Evolutionary conservation across 2,329 filamentous ascomycete genomes (phyloP).

Genomic region (Thielaviopsis ethacetica): DNA sequence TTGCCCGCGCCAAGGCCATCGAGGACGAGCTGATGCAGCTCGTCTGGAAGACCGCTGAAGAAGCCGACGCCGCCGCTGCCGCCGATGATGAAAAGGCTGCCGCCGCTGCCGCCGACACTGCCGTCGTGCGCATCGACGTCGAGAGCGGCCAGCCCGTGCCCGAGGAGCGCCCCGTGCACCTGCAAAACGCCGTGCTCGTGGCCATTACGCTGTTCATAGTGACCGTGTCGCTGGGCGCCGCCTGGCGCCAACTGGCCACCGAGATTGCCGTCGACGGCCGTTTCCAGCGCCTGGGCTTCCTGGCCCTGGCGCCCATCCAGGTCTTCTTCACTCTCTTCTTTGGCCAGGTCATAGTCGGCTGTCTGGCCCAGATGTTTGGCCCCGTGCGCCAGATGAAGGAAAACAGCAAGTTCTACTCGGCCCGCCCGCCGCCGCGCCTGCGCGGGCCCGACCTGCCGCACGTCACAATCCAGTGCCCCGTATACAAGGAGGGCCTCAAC

Average conservation of each 20-base stretch:
- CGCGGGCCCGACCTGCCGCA: constrained; percentile 44
- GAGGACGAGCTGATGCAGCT: constrained; percentile 64
- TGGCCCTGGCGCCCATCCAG: constrained; percentile 52
- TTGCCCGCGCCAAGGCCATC: constrained; percentile 53
- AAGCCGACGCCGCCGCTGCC: constrained; percentile 28
- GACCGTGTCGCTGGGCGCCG: constrained; percentile 49
- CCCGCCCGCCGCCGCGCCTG: constrained; percentile 47
- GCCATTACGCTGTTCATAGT: constrained; percentile 50
- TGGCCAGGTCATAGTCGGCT: constrained; percentile 60
- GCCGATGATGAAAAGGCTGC: constrained; percentile 25
- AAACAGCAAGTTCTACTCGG: constrained; percentile 75
- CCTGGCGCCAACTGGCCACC: constrained; percentile 51
- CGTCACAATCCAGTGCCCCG: constrained; percentile 70
- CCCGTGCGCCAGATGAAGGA: constrained; percentile 54
- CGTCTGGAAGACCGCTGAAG: constrained; percentile 49
- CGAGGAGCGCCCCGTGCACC: constrained; percentile 48
- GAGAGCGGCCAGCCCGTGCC: constrained; percentile 52
- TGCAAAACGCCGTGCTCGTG: constrained; percentile 55
- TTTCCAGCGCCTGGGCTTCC: constrained; percentile 46
- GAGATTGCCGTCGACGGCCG: constrained; percentile 48
- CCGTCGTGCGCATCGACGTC: constrained; percentile 46
- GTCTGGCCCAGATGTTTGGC: constrained; percentile 58
- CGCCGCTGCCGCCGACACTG: constrained; percentile 19
- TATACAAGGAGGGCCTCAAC: constrained; percentile 69
- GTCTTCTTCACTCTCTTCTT: constrained; percentile 75